phyloP scores from a whole-genome alignment of 352 stramenopile species.

The Pythium rhizo-oryzae region DNA sequence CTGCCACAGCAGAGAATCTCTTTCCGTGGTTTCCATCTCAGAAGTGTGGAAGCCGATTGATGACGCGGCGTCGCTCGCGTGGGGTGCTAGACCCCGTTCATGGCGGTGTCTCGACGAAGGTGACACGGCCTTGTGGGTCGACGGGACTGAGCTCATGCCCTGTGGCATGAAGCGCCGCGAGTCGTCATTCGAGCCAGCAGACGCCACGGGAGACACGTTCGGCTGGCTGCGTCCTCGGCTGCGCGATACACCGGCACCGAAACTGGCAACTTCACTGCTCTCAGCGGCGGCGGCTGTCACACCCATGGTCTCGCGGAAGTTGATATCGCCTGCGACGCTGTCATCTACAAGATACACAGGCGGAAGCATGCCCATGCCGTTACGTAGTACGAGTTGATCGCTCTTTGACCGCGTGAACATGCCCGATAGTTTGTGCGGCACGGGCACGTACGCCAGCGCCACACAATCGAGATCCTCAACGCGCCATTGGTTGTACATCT shows the following conservation, averaged over 20 bases:
- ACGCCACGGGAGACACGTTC: slow-evolving; percentile 19
- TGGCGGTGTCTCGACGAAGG: slow-evolving; percentile 23
- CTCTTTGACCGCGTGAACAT: slow-evolving; percentile 44
- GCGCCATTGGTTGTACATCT: slow-evolving; percentile 91
- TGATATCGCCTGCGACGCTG: slow-evolving; percentile 50
- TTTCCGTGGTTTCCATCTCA: slow-evolving; percentile 53
- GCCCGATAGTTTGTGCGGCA: slow-evolving; percentile 69
- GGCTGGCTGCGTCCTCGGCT: slow-evolving; percentile 24
- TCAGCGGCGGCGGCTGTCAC: slow-evolving; percentile 9
- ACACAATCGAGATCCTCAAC: slow-evolving; percentile 87
- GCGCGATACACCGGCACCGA: slow-evolving; percentile 16
- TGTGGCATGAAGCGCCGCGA: slow-evolving; percentile 9
- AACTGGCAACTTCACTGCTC: slow-evolving; percentile 14
- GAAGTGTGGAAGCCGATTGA: slow-evolving; percentile 52
- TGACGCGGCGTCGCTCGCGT: slow-evolving; percentile 55
- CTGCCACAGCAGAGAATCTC: slow-evolving; percentile 72
- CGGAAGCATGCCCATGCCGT: slow-evolving; percentile 43
- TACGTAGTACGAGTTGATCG: slow-evolving; percentile 24
- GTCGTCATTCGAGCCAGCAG: slow-evolving; percentile 20
- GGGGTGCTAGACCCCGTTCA: slow-evolving; percentile 12
- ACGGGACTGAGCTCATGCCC: slow-evolving; percentile 25
- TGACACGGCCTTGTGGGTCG: slow-evolving; percentile 19
- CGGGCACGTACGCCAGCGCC: slow-evolving; percentile 80
- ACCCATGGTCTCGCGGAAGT: slow-evolving; percentile 39
- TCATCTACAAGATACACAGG: slow-evolving; percentile 87